These are phyloP conservation scores for Ceratobasidium sp. DNA, from an alignment of 1,284 basidiomycete species.

Conservation along the genomic window DNA sequence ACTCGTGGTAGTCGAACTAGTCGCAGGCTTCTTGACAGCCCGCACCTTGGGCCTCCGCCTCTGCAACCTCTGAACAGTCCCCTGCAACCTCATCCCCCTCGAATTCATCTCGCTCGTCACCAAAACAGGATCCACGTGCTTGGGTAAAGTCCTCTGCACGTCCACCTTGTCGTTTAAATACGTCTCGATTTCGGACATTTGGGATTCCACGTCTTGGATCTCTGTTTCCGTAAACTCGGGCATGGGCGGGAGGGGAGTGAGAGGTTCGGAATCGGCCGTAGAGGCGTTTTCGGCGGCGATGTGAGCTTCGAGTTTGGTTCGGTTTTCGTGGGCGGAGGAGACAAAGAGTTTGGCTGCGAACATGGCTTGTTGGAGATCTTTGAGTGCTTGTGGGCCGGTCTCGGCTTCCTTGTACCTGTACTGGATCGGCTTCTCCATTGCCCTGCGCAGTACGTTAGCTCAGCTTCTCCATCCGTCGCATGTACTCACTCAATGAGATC, in stretches of 20 bases:
- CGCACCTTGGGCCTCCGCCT: constrained; percentile 71
- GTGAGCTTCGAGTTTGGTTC: constrained; percentile 70
- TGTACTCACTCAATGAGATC: constrained; percentile 81
- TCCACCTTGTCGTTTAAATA: constrained; percentile 86
- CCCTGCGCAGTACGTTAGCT: constrained; percentile 61
- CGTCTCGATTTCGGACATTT: constrained; percentile 79
- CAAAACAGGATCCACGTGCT: constrained; percentile 85
- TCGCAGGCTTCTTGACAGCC: constrained; percentile 26
- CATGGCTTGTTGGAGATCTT: constrained; percentile 76
- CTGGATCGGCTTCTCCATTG: constrained; percentile 84
- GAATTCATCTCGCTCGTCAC: constrained; percentile 85
- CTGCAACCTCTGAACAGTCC: constrained; percentile 74
- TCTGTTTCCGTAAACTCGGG: constrained; percentile 80
- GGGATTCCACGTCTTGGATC: constrained; percentile 78
- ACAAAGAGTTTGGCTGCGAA: constrained; percentile 79
- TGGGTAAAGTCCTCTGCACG: constrained; percentile 79
- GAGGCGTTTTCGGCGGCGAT: constrained; percentile 67
- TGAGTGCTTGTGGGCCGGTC: constrained; percentile 70
- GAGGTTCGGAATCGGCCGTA: constrained; percentile 3
- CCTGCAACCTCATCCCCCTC: constrained; percentile 82
- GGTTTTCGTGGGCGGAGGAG: constrained; percentile 78
- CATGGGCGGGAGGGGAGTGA: constrained; percentile 20
- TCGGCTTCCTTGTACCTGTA: constrained; percentile 89
- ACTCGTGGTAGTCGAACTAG: not conserved
- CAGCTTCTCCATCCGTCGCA: constrained; percentile 22